Evolutionary conservation across 2,329 filamentous ascomycete species (phyloP), one percentile per base, ranked within the genome.

Genomic region (Fusarium sp.): DNA sequence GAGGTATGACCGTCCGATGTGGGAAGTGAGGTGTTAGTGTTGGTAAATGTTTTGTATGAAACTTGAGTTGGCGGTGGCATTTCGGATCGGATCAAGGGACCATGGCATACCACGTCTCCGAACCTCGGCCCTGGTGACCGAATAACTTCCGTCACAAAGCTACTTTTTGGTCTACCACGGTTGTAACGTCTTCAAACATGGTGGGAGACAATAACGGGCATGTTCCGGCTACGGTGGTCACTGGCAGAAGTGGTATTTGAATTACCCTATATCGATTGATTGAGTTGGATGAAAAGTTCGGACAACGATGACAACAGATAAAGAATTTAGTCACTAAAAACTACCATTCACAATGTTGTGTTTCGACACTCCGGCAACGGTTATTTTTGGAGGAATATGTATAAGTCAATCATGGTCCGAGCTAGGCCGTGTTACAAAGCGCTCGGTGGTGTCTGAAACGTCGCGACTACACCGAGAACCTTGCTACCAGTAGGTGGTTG

Each of bases 41-140:
- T 22, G 22, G 22, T 22, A 22, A 33, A 27, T 17, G 23, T 37
- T 51, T 46, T 45, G 37, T 33, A 52, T 32, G 23, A 13, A 37
- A 49, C n/a, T 58, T 43, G 23, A 44, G 54, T 30, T 25, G 50
- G 48, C 52, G 50, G 56, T 51, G 58, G 60, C 54, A 64, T 56
- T 50, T 70, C 72, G 72, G 72, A 54, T 74, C 71, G 72, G 72
- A 54, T 74, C 71, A 74, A 74, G 53, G 72, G 72, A 71, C 70
- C 32, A 40, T 54, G 44, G 37, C 50, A 63, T 58, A 47, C 44
- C 50, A 47, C 49, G 23, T 30, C 45, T 50, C n/a, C 54, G 55
- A 73, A 65, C 72, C 72, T 74, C 72, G 72, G 72, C 50, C 64
- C 70, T 63, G 40, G 41, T 49, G 68, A 49, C 70, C 62, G 68